Base-by-base conservation (phyloP, 441 rosid genomes). In the Erysimum pusillum region DNA sequence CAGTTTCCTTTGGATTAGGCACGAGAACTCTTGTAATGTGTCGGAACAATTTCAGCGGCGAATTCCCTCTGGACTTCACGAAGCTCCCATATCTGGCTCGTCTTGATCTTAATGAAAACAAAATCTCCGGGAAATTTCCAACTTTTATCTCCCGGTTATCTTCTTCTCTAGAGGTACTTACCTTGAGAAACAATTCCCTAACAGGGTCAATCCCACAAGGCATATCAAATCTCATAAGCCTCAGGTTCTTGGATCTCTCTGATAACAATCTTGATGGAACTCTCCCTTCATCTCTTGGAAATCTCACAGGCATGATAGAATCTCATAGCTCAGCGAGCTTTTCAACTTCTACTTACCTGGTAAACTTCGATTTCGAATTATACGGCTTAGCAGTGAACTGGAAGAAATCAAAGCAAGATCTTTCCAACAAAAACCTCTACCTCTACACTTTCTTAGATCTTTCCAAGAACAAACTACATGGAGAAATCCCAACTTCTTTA, bases 31-130 rank as follows among this genome's bases (percentile, higher is more conserved):
- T 58, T 72, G n/a, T n/a, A 9, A 18, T 79, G 45, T 69, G 79
- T 34, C 61, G 63, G 34, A 84, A 82, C 22, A 66, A 75, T 4
- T 81, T 84, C 63, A 71, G 62, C 0, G 76, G 85, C 12, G 46
- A 69, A 7, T 71, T 79, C 49, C 82, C 84, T 63, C 56, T 58
- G 28, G 73, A 53, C 10, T 72, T 81, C 0, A 44, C 20, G 12
- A 59, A 73, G 2, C 80, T 81, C 41, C 39, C 45, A 28, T 31
- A 4, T 31, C 82, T 86, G 18, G 10, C 20, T 11, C 76, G 68
- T 63, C 85, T 86, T 76, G 86, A 84, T 17, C 83, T 86, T 54
- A 83, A 85, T 6, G 81, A 70, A 70, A 87, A 81, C 73, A 76
- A 66, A 9, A 78, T 86, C 45, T 64, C 67, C 0, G 86, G 86